Evolutionary conservation across 768 basidiomycete species (phyloP).

Genomic region (Lentinus brumalis): DNA sequence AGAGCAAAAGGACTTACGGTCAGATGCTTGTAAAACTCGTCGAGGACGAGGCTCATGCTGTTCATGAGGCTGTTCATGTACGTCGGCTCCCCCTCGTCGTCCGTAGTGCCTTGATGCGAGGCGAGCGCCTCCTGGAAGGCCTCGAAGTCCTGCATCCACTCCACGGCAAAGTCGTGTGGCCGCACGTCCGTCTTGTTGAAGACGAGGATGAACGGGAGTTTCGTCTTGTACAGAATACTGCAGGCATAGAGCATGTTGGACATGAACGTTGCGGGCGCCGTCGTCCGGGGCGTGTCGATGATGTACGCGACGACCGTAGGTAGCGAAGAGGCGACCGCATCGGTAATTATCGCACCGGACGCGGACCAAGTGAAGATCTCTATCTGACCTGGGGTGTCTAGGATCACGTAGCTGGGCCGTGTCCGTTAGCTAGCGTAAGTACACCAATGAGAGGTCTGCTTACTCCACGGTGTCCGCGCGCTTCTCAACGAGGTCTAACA

Average conservation of each 20-base stretch:
- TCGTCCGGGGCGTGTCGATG: slow-evolving; percentile 94
- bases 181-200: slow-evolving; percentile 99
- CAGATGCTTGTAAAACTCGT: slow-evolving; percentile 97
- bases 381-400: slow-evolving; percentile 98
- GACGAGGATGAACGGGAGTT: slow-evolving; percentile 93
- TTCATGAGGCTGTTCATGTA: slow-evolving; percentile 99
- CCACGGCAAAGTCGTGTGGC: slow-evolving; percentile 86
- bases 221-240: slow-evolving; percentile 98
- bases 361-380: slow-evolving; percentile 99
- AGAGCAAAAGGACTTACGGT: slow-evolving; percentile 55
- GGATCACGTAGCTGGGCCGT: slow-evolving; percentile 75
- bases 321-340: slow-evolving; percentile 89
- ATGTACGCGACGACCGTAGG: slow-evolving; percentile 96
- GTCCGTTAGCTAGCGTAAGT: neutral
- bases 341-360: slow-evolving; percentile 97
- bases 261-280: slow-evolving; percentile 98
- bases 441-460: slow-evolving; percentile 28
- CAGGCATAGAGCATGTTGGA: slow-evolving; percentile 99
- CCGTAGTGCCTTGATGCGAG: slow-evolving; percentile 62
- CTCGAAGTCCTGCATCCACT: slow-evolving; percentile 99
- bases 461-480: slow-evolving; percentile 87
- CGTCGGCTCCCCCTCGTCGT: slow-evolving; percentile 87
- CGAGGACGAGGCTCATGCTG: slow-evolving; percentile 96
- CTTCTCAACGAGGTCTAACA: slow-evolving; percentile 88
- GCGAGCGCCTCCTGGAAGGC: slow-evolving; percentile 88